Base-by-base conservation (phyloP, 2,329 filamentous ascomycete species). In the Fusarium udum region DNA sequence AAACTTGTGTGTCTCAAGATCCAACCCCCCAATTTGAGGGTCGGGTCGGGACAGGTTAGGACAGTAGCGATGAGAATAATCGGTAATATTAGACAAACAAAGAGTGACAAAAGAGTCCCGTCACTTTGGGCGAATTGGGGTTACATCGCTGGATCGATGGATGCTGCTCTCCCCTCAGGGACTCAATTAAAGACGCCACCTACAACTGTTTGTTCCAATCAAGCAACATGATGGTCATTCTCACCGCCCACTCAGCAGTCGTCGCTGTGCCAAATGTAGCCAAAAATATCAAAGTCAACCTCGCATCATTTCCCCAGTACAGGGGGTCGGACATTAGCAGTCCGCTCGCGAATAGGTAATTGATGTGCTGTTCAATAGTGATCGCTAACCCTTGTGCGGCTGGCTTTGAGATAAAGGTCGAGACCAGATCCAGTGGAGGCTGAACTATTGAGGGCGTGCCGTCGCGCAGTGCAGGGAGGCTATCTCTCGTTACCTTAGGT, bases 261-360 rank as follows among this genome's bases (percentile, higher is more conserved):
- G 57, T 73, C 57, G 32, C 40, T 37, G 37, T 49, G 37, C 37
- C 37, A 65, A 40, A 51, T 62, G 46, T 46, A 49, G 55, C 62
- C 70, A 69, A 72, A 71, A 74, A 72, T 60, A 69, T 51, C 64
- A 71, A 45, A 74, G 52, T 73, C 73, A 73, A 67, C 65, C 71
- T 70, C 63, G 52, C 68, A 76, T 74, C 74, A 74, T 67, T 56
- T 64, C 61, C 57, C 59, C 52, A 37, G 45, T 34, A 37, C 74
- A 76, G 72, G 74, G 74, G 71, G 42, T 57, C 42, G 62, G 64
- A 69, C 49, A 75, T 74, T 74, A 57, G 42, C 56, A 62, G 61
- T 42, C 57, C 42, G 46, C 45, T 43, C 48, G 36, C 45, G 16
- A 67, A n/a, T 36, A 43, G 43, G 60, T 43, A 59, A 45, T n/a